Evolutionary conservation across 257 asterid genomes (phyloP).

Genomic region (Apocynum venetum): DNA sequence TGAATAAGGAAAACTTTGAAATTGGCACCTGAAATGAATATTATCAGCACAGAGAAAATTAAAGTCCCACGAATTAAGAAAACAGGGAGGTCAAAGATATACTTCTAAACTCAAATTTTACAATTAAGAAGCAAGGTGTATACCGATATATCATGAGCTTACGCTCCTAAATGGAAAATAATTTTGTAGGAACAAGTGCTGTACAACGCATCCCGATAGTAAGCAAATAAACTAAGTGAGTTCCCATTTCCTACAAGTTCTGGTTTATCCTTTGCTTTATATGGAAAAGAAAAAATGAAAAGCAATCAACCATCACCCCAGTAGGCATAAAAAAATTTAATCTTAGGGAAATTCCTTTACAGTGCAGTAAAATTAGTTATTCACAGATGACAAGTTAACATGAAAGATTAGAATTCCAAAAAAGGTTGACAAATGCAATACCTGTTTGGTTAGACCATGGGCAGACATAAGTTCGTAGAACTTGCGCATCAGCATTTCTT

Average conservation of each 20-base stretch:
- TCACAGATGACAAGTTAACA: too few species aligned
- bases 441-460: constrained; percentile 52
- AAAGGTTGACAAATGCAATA: constrained; percentile 10
- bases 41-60: background rate
- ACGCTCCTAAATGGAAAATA: background rate
- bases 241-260: background rate
- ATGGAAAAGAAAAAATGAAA: background rate
- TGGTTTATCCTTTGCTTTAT: background rate
- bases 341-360: too few species aligned
- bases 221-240: background rate
- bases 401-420: too few species aligned
- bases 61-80: background rate
- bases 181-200: background rate
- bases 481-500: constrained; percentile 91
- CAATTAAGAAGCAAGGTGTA: background rate
- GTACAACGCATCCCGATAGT: background rate
- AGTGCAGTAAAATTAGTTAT: too few species aligned
- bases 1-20: background rate
- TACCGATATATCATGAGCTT: background rate
- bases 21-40: background rate
- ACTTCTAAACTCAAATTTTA: background rate
- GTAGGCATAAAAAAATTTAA: background rate
- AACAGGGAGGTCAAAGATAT: background rate
- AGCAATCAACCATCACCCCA: background rate
- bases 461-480: constrained; percentile 77